Evolutionary conservation across 1,284 basidiomycete species (phyloP), one percentile per base, ranked within the genome.

Genomic region (Anthracocystis setariae): DNA sequence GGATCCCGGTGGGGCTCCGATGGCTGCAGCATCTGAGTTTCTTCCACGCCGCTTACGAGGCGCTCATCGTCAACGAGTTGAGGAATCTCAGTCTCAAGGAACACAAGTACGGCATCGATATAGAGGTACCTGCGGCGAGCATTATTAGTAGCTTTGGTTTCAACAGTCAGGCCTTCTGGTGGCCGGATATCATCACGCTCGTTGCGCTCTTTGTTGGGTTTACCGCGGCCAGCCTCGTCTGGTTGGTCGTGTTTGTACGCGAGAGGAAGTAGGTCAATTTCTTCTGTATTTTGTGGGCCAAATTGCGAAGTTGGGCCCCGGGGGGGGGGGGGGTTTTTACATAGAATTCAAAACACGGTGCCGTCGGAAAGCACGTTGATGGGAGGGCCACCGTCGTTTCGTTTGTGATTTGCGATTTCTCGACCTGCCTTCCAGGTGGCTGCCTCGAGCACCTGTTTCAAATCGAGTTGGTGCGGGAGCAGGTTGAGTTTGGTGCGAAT

Each of bases 11-110:
- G 0, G 86, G 86, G 37, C 85, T 95, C 46, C 89, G 88, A 59
- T 96, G 93, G 92, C 85, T 98, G 68, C 91, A 93, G 80, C 93
- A 91, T 1, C 81, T 92, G 13, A 95, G 93, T 3, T 98, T 98
- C 87, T 98, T 96, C 90, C 95, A 98, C 84, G 94, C 95, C n/a
- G 95, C 92, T 0, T 98, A 93, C 80, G 95, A 98, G 84, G 93
- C 92, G 1, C 87, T 98, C 25, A 90, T 94, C 23, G 94, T 98
- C 61, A 98, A 98, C 82, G 94, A 98, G 42, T 85, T 98, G 51
- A 87, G 94, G 46, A 96, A 94, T 83, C 85, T 98, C n/a, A 91
- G 93, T 77, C 85, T 98, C 49, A 92, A 92, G 80, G 92, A 98
- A 51, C 74, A 74, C 60, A 76, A 76, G 59, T 78, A 70, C 43